phyloP scores from a whole-genome alignment of 148 eudicot genomes.

The Beta vulgaris region DNA sequence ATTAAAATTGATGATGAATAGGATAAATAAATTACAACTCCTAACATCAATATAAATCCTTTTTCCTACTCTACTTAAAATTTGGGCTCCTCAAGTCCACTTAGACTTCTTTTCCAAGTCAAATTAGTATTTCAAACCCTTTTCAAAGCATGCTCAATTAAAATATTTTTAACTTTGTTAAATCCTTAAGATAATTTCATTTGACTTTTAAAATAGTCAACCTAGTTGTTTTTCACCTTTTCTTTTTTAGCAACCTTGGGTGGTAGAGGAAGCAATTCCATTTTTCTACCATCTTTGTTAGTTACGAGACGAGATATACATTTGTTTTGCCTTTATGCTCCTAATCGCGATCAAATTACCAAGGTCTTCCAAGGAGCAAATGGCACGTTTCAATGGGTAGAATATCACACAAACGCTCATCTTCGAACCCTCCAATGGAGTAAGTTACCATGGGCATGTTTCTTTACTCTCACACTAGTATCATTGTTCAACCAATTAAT shows the following conservation, averaged over 20 bases:
- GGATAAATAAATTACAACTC: no score
- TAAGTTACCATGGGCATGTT: neutral
- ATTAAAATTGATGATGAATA: no score
- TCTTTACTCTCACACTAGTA: neutral
- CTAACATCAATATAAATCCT: no score
- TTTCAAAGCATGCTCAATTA: no score
- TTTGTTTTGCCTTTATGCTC: neutral
- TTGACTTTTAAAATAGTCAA: no score
- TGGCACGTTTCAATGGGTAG: neutral
- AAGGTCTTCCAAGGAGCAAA: neutral
- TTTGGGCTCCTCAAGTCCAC: no score
- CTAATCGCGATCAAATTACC: neutral
- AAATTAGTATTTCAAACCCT: no score
- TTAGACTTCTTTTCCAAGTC: no score
- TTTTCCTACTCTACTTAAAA: no score
- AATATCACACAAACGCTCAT: neutral
- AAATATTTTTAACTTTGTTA: no score
- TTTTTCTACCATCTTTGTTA: neutral
- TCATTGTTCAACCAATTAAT: no score
- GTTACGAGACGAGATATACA: neutral
- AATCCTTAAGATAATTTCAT: no score
- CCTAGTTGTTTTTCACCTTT: neutral
- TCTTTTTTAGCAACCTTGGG: neutral
- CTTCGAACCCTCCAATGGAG: neutral
- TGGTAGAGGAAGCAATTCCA: neutral